Conservation (phyloP, 805 yeast genomes). For the Tetrapisispora fleetii region DNA sequence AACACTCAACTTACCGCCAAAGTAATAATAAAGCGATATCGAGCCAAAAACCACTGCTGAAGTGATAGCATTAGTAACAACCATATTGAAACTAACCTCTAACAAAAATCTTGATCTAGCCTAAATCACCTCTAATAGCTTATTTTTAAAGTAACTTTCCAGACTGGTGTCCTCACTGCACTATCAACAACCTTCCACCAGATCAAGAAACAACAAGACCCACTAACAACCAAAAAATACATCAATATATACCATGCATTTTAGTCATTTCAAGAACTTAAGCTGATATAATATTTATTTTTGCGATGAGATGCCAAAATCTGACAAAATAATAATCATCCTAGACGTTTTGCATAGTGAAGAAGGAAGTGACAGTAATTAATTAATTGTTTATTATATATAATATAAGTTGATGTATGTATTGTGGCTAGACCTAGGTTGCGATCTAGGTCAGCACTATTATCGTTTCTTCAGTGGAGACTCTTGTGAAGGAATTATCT, state of each 20-base stretch:
- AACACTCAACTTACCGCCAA: slow-evolving; percentile 32
- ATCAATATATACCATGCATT: too few species aligned
- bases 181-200: too few species aligned
- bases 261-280: neutral
- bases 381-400: too few species aligned
- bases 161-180: too few species aligned
- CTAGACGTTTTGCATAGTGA: neutral
- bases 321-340: too few species aligned
- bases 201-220: too few species aligned
- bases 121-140: neutral
- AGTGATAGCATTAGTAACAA: neutral
- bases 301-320: neutral
- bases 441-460: too few species aligned
- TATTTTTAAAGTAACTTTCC: neutral
- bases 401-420: too few species aligned
- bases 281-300: neutral
- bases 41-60: slow-evolving; percentile 4
- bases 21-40: slow-evolving; percentile 12
- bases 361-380: neutral
- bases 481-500: slow-evolving; percentile 16
- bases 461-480: slow-evolving; percentile 17
- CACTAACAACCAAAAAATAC: too few species aligned
- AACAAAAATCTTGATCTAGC: neutral
- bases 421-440: too few species aligned
- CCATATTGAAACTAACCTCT: slow-evolving; percentile 1